These are phyloP conservation scores for Boechera stricta DNA, from an alignment of 345 rosid species.

Conservation along the genomic window DNA sequence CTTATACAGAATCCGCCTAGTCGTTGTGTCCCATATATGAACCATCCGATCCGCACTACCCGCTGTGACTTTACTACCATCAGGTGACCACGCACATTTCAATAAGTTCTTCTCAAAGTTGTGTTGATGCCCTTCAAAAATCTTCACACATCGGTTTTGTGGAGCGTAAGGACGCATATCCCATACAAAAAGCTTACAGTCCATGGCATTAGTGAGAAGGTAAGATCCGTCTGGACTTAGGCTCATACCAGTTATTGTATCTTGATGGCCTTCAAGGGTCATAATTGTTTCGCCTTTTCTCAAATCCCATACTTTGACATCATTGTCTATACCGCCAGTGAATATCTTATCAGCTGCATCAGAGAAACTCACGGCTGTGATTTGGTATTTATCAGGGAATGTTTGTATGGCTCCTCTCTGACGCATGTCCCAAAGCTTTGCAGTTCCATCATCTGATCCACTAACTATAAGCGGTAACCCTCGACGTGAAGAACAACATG, in stretches of 20 bases:
- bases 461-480: slow-evolving; percentile 90
- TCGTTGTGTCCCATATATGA: slow-evolving; percentile 86
- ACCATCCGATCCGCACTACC: slow-evolving; percentile 94
- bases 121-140: slow-evolving; percentile 88
- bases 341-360: slow-evolving; percentile 87
- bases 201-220: slow-evolving; percentile 90
- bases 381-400: slow-evolving; percentile 90
- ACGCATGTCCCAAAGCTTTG: slow-evolving; percentile 93
- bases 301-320: slow-evolving; percentile 82
- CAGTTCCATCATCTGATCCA: slow-evolving; percentile 93
- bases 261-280: slow-evolving; percentile 93
- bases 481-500: slow-evolving; percentile 81
- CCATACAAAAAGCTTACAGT: slow-evolving; percentile 89
- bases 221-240: slow-evolving; percentile 93
- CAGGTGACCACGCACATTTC: slow-evolving; percentile 87
- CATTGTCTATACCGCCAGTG: slow-evolving; percentile 81
- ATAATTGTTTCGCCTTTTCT: slow-evolving; percentile 81
- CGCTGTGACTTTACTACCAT: slow-evolving; percentile 89
- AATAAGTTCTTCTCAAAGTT: slow-evolving; percentile 86
- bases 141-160: slow-evolving; percentile 83
- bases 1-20: slow-evolving; percentile 80
- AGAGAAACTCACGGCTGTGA: slow-evolving; percentile 82
- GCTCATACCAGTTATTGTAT: slow-evolving; percentile 82
- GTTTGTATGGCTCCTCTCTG: slow-evolving; percentile 95
- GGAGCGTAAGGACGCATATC: slow-evolving; percentile 98